A percentile compares a stretch with the other conserved stretches of the same genome.
These are phyloP conservation scores for Striga asiatica DNA, from an alignment of 257 asterid species.

Conservation along the genomic window DNA sequence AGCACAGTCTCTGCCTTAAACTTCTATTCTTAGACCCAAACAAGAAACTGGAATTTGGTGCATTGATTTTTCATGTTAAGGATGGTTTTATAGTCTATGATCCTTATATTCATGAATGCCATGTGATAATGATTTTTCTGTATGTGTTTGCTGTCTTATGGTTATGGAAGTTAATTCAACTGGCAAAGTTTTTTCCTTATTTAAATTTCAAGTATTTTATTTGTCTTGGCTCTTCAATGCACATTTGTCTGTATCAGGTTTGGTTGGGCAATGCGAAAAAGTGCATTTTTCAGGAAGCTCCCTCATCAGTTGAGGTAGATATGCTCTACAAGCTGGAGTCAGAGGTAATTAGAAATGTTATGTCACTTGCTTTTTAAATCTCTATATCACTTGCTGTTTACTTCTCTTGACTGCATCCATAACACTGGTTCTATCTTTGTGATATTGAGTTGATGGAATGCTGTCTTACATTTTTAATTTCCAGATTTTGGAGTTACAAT, in stretches of 20 bases:
- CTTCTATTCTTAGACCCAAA: conserved; percentile 11
- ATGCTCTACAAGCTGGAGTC: conserved; percentile 59
- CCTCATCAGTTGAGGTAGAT: conserved; percentile 52
- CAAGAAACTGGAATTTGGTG: conserved; percentile 14
- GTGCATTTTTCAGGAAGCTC: conserved; percentile 45
- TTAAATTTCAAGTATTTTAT: not conserved
- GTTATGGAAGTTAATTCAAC: no score
- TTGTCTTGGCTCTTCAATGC: not conserved
- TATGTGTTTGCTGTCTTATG: conserved; percentile 6
- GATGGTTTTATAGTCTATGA: conserved; percentile 1
- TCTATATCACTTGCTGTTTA: not conserved
- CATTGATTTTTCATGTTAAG: conserved; percentile 1
- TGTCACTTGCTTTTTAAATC: not conserved
- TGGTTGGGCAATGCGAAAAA: conserved; percentile 57
- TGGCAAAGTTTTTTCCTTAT: not conserved
- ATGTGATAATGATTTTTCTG: not conserved
- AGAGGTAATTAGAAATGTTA: conserved; percentile 39
- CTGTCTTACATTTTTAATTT: conserved; percentile 13
- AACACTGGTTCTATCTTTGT: not conserved
- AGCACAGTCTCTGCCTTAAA: no score
- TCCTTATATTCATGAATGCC: conserved; percentile 5
- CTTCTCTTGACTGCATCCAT: not conserved
- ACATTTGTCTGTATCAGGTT: conserved; percentile 32
- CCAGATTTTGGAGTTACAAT: conserved; percentile 50
- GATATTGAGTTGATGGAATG: not conserved